These are phyloP conservation scores for Angomonas ambiguus DNA, from an alignment of 208 protist genomes.

Conservation along the genomic window DNA sequence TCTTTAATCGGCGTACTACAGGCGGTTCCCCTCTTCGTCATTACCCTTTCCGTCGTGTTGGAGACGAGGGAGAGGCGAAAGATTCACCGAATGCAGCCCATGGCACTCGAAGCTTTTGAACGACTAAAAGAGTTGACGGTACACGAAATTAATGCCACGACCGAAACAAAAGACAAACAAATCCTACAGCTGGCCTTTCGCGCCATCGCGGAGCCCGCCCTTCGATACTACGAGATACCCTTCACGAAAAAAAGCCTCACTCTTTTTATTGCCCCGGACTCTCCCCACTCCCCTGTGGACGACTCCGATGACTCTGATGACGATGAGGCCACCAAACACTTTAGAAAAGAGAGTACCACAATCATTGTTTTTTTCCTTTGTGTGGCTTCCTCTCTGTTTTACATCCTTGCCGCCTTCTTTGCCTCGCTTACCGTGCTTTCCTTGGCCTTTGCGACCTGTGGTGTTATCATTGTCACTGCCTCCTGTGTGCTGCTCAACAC, in stretches of 20 bases:
- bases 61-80: slow-evolving; percentile 22
- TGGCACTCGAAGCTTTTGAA: slow-evolving; percentile 39
- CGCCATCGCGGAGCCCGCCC: slow-evolving; percentile 33
- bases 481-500: slow-evolving; percentile 64
- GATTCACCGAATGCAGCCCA: slow-evolving; percentile 10
- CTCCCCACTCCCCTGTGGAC: not conserved
- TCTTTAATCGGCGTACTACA: slow-evolving; percentile 56
- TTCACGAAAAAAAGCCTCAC: slow-evolving; percentile 19
- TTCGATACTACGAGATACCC: slow-evolving; percentile 34
- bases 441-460: slow-evolving; percentile 43
- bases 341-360: slow-evolving; percentile 27
- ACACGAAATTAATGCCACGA: not conserved
- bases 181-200: slow-evolving; percentile 45
- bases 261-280: slow-evolving; percentile 11
- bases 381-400: slow-evolving; percentile 50
- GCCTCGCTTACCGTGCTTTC: slow-evolving; percentile 28
- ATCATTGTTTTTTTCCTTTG: slow-evolving; percentile 64
- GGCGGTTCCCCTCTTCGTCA: slow-evolving; percentile 55
- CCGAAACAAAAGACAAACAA: slow-evolving; percentile 23
- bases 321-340: slow-evolving; percentile 8
- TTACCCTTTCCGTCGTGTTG: slow-evolving; percentile 59
- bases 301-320: not conserved
- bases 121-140: slow-evolving; percentile 15
- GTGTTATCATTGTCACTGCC: slow-evolving; percentile 46
- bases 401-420: slow-evolving; percentile 57